phyloP scores from a whole-genome alignment of 1,139 yeast genomes.

The Geotrichum phurueaensis region DNA sequence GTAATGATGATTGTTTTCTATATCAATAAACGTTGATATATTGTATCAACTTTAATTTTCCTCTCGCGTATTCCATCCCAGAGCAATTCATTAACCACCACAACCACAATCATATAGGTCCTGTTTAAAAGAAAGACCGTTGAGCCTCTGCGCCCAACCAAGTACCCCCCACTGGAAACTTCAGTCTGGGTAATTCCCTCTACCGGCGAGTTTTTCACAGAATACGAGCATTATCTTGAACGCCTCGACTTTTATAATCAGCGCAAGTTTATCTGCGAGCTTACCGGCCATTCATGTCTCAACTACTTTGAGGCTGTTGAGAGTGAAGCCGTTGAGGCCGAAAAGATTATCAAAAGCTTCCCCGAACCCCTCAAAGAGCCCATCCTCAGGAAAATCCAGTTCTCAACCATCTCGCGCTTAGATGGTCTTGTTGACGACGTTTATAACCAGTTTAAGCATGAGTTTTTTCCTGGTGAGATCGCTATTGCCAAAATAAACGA shows the following conservation, averaged over 20 bases:
- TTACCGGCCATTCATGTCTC: slow-evolving; percentile 87
- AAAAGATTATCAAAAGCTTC: slow-evolving; percentile 68
- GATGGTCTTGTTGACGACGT: slow-evolving; percentile 86
- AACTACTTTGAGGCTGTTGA: slow-evolving; percentile 84
- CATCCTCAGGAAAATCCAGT: slow-evolving; percentile 74
- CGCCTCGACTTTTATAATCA: slow-evolving; percentile 40
- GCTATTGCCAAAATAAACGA: slow-evolving; percentile 53
- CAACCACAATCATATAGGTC: slow-evolving; percentile 20
- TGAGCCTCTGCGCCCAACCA: slow-evolving; percentile 27
- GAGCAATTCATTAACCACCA: not conserved
- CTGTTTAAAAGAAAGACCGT: slow-evolving; percentile 36
- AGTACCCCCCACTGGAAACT: slow-evolving; percentile 27
- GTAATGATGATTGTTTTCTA: not conserved
- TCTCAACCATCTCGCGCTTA: slow-evolving; percentile 74
- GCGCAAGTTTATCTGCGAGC: slow-evolving; percentile 86
- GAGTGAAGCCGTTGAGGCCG: slow-evolving; percentile 48
- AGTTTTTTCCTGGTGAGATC: slow-evolving; percentile 86
- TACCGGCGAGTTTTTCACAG: slow-evolving; percentile 80
- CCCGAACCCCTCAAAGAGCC: slow-evolving; percentile 93
- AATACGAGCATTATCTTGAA: slow-evolving; percentile 66
- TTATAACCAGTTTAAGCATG: slow-evolving; percentile 59
- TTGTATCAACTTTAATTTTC: not conserved
- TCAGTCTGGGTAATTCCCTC: slow-evolving; percentile 67
- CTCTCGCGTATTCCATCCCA: not conserved
- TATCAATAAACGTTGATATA: not conserved